These are phyloP conservation scores for Hyaloscypha bicolor DNA, from an alignment of 495 filamentous ascomycete genomes.

Conservation along the genomic window DNA sequence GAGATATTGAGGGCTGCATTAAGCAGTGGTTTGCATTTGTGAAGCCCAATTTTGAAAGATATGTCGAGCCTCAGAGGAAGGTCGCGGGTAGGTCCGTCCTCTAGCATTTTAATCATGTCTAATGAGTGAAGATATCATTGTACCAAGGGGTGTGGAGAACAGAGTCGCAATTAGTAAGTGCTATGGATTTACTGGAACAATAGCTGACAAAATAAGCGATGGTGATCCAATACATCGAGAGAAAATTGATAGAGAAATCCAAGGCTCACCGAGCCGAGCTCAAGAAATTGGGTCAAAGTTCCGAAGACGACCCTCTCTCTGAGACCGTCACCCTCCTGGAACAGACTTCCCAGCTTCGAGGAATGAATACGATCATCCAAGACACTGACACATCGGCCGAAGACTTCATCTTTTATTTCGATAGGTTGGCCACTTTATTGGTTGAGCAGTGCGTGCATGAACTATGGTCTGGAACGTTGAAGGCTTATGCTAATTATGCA, in stretches of 20 bases:
- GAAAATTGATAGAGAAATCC: conserved; percentile 83
- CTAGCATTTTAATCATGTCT: conserved; percentile 9
- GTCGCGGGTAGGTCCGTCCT: conserved; percentile 58
- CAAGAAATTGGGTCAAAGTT: conserved; percentile 66
- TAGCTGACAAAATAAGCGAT: conserved; percentile 61
- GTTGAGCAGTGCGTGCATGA: conserved; percentile 67
- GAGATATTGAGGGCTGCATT: conserved; percentile 91
- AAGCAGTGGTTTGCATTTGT: conserved; percentile 98
- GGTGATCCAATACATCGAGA: conserved; percentile 87
- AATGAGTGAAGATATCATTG: conserved; percentile 74
- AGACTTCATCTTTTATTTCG: conserved; percentile 97
- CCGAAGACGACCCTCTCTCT: conserved; percentile 70
- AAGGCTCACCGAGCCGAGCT: conserved; percentile 77
- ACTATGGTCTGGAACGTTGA: not conserved
- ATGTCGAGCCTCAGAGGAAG: conserved; percentile 85
- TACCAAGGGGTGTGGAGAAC: conserved; percentile 93
- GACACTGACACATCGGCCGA: conserved; percentile 77
- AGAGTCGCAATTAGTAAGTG: conserved; percentile 81
- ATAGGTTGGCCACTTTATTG: conserved; percentile 79
- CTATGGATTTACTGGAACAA: conserved; percentile 10
- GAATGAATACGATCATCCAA: conserved; percentile 90
- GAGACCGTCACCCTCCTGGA: conserved; percentile 70
- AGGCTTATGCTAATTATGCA: conserved; percentile 1
- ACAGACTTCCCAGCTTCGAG: conserved; percentile 75
- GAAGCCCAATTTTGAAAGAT: conserved; percentile 91